These are phyloP conservation scores for Crithidia mellificae DNA, from an alignment of 208 protist species.

Conservation along the genomic window DNA sequence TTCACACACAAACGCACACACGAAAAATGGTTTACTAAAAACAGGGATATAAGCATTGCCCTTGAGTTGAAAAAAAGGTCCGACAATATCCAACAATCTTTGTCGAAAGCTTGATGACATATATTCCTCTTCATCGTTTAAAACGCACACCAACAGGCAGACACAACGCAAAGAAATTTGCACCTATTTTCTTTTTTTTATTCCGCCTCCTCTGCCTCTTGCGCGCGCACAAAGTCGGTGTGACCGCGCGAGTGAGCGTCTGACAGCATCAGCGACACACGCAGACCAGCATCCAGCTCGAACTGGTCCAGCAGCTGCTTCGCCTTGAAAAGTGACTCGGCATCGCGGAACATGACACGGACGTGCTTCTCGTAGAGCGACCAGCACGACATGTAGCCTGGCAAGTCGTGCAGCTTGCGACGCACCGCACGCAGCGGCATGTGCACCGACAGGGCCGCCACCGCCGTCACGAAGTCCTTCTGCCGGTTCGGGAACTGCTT, in stretches of 20 bases:
- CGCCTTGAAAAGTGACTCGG: constrained; percentile 68
- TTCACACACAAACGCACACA: neutral
- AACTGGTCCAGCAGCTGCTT: constrained; percentile 88
- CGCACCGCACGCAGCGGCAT: constrained; percentile 44
- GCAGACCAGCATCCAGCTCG: constrained; percentile 57
- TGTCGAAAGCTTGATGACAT: no score
- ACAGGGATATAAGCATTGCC: no score
- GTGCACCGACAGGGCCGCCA: constrained; percentile 43
- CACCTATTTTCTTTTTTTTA: neutral
- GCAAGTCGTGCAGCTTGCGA: constrained; percentile 54
- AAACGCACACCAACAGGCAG: no score
- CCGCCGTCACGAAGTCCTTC: constrained; percentile 70
- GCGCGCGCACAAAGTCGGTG: constrained; percentile 41
- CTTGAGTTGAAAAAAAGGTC: no score
- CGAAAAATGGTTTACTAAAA: neutral
- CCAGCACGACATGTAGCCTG: constrained; percentile 76
- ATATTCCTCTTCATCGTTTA: no score
- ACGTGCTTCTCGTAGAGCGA: constrained; percentile 51
- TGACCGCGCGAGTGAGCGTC: constrained; percentile 44
- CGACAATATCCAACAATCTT: no score
- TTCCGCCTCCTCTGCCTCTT: constrained; percentile 30
- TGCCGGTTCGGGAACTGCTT: constrained; percentile 51
- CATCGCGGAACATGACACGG: constrained; percentile 74
- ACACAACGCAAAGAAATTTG: no score
- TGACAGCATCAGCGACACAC: constrained; percentile 63